Evolutionary conservation across 2,329 filamentous ascomycete species (phyloP).

Genomic region (Aspergillus ruber): DNA sequence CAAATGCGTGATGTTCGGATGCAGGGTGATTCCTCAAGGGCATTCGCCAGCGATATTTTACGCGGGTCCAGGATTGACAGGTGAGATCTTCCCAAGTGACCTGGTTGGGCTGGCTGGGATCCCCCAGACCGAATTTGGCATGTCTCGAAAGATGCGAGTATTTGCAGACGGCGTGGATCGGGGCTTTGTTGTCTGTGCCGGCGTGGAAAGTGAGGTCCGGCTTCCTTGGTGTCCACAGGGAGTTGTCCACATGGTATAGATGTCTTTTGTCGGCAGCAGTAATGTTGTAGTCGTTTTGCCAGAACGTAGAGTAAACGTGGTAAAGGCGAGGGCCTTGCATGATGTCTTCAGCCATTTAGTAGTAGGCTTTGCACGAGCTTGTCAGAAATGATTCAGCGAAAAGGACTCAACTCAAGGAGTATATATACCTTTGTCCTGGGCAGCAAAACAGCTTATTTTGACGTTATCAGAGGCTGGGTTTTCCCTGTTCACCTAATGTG

Average conservation of each 20-base stretch:
- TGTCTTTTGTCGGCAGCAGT: conserved; percentile 11
- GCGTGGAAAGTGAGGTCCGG: conserved; percentile 29
- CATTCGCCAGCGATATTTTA: conserved; percentile 24
- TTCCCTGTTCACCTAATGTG: background rate
- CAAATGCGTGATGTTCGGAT: conserved; percentile 16
- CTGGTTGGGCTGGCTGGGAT: conserved; percentile 15
- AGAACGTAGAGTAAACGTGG: conserved; percentile 17
- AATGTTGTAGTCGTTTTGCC: conserved; percentile 19
- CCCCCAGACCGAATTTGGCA: conserved; percentile 26
- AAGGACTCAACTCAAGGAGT: too few species aligned
- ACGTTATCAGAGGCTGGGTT: background rate
- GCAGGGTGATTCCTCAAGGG: conserved; percentile 7
- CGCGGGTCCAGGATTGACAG: conserved; percentile 16
- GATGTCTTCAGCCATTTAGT: background rate
- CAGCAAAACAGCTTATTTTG: too few species aligned
- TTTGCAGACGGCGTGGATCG: conserved; percentile 25
- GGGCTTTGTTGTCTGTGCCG: conserved; percentile 18
- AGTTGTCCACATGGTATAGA: conserved; percentile 23
- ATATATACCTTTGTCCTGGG: too few species aligned
- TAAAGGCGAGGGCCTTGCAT: conserved; percentile 9
- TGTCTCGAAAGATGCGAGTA: conserved; percentile 28
- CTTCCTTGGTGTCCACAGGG: conserved; percentile 22
- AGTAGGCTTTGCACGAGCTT: too few species aligned
- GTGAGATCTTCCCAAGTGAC: conserved; percentile 27
- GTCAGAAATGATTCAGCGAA: too few species aligned